These are phyloP conservation scores for Aspergillus wentii DNA, from an alignment of 495 filamentous ascomycete genomes.

Conservation along the genomic window DNA sequence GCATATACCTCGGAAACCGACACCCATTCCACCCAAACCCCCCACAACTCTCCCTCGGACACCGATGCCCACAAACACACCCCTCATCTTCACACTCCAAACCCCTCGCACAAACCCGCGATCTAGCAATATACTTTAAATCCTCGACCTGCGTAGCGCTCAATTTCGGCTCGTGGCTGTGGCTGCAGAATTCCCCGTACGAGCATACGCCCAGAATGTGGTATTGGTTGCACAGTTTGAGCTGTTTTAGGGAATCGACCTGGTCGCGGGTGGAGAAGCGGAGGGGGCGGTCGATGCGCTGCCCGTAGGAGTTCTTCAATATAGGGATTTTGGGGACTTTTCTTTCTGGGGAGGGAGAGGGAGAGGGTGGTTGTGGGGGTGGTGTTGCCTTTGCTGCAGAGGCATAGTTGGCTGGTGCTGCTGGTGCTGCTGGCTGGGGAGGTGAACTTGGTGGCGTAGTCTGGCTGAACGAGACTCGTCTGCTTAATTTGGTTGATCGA, in stretches of 20 bases:
- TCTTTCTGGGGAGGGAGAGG: neutral
- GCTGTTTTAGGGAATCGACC: conserved; percentile 11
- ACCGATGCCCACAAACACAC: conserved; percentile 25
- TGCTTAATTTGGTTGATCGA: conserved; percentile 14
- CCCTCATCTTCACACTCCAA: conserved; percentile 16
- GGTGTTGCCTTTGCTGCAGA: conserved; percentile 8
- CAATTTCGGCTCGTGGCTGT: conserved; percentile 16
- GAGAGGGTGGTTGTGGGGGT: conserved; percentile 4
- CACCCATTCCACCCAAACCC: conserved; percentile 5
- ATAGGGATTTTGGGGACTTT: conserved; percentile 8
- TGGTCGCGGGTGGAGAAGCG: conserved; percentile 12
- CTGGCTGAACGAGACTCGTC: conserved; percentile 13
- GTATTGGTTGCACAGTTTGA: conserved; percentile 21
- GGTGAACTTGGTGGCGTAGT: too few species aligned
- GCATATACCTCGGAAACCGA: conserved; percentile 12
- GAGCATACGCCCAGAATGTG: conserved; percentile 18
- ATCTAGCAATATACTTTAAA: conserved; percentile 19
- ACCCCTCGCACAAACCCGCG: conserved; percentile 13
- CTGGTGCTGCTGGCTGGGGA: neutral
- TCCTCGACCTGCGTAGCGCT: conserved; percentile 12
- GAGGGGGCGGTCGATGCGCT: conserved; percentile 19
- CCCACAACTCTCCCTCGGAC: conserved; percentile 6
- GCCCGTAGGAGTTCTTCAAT: conserved; percentile 11
- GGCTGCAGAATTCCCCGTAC: conserved; percentile 11
- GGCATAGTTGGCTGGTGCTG: conserved; percentile 14